A percentile compares a stretch with the other conserved stretches of the same genome.
phyloP scores from a whole-genome alignment of 441 rosid species.

The Gossypium gossypioides region DNA sequence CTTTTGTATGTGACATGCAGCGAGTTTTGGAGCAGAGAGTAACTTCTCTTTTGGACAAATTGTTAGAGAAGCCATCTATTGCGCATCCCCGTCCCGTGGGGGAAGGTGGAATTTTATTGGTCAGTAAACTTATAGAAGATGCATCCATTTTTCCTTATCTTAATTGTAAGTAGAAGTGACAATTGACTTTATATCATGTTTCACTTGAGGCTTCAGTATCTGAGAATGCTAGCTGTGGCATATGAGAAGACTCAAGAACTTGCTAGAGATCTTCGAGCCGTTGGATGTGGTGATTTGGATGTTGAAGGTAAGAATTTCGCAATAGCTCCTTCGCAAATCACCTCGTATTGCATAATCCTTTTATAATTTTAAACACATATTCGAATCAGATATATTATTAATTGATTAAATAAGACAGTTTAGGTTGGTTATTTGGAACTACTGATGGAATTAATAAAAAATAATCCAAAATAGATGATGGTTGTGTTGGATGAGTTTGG shows the following conservation, averaged over 20 bases:
- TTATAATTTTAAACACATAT: background rate
- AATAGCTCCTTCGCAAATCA: slow-evolving; percentile 13
- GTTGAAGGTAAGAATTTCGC: slow-evolving; percentile 61
- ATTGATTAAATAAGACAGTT: background rate
- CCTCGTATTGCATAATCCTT: background rate
- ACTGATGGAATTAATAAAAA: background rate
- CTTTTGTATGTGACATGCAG: slow-evolving; percentile 33
- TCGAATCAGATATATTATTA: background rate
- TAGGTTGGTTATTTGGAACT: background rate
- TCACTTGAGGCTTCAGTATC: slow-evolving; percentile 1
- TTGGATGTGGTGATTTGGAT: slow-evolving; percentile 98
- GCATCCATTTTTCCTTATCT: background rate
- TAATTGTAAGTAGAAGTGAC: slow-evolving; percentile 2
- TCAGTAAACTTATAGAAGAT: slow-evolving; percentile 31
- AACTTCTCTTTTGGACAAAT: slow-evolving; percentile 83
- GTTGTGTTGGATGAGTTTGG: background rate
- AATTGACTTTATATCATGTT: background rate
- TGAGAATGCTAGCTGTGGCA: slow-evolving; percentile 47
- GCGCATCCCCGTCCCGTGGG: slow-evolving; percentile 69
- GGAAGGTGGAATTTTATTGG: slow-evolving; percentile 88
- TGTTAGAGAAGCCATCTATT: slow-evolving; percentile 87
- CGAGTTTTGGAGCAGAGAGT: slow-evolving; percentile 97
- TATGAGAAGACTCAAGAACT: slow-evolving; percentile 98
- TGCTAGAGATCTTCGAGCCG: slow-evolving; percentile 84
- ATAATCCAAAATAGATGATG: background rate